These are phyloP conservation scores for Ophiostoma himal-ulmi DNA, from an alignment of 2,329 filamentous ascomycete species.

Conservation along the genomic window DNA sequence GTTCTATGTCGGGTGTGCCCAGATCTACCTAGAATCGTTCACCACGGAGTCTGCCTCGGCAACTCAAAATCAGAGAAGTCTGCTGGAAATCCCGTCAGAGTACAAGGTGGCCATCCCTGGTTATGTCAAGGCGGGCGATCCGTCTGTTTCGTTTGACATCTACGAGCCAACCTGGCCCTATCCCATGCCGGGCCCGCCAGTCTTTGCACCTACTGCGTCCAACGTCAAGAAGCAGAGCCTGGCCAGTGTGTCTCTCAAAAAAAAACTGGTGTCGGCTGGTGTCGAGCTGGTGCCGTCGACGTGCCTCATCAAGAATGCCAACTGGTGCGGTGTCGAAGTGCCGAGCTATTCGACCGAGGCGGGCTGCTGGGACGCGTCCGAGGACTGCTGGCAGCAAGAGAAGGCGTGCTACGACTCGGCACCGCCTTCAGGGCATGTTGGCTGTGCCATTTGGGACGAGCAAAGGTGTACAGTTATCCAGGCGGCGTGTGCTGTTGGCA, in stretches of 20 bases:
- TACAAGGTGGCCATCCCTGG: slow-evolving; percentile 61
- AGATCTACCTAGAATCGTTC: slow-evolving; percentile 53
- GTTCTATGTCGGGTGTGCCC: slow-evolving; percentile 67
- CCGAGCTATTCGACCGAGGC: slow-evolving; percentile 48
- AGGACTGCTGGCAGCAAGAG: slow-evolving; percentile 54
- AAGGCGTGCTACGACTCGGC: slow-evolving; percentile 54
- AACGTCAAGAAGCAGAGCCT: not conserved
- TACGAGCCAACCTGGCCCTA: slow-evolving; percentile 47
- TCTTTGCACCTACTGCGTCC: slow-evolving; percentile 40
- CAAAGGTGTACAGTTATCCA: slow-evolving; percentile 52
- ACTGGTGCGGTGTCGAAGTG: slow-evolving; percentile 65
- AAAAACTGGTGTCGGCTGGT: slow-evolving; percentile 35
- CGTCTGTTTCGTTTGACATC: slow-evolving; percentile 59
- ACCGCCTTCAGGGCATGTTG: slow-evolving; percentile 52
- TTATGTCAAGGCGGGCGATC: slow-evolving; percentile 50
- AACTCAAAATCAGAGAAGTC: slow-evolving; percentile 37
- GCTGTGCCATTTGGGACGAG: slow-evolving; percentile 59
- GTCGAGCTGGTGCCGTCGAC: slow-evolving; percentile 42
- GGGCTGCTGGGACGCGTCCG: slow-evolving; percentile 55
- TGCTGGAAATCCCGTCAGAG: slow-evolving; percentile 41
- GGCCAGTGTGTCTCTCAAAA: not conserved
- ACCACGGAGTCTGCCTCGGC: slow-evolving; percentile 27
- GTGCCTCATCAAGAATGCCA: slow-evolving; percentile 61
- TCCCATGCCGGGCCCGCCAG: slow-evolving; percentile 50
- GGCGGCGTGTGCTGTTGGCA: slow-evolving; percentile 37